A percentile compares a stretch with the other conserved stretches of the same genome.
Conservation (phyloP, 2,329 filamentous ascomycete genomes). For the Pochonia chlamydosporia region DNA sequence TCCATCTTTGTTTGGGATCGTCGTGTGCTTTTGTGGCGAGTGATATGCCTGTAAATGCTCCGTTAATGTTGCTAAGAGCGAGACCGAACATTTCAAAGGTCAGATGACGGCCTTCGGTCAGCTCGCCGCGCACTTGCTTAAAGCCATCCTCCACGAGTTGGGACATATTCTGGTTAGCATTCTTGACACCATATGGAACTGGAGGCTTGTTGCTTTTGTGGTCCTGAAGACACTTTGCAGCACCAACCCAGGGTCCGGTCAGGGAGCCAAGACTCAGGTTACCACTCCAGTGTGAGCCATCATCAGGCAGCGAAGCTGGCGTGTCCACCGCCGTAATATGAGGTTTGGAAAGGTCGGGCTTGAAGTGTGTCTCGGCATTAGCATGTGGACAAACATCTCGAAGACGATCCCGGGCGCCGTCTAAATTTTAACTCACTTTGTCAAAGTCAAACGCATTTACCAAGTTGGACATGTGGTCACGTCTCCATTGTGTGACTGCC, state of each 20-base stretch:
- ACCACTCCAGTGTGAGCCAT: constrained; percentile 7
- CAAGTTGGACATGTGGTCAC: constrained; percentile 21
- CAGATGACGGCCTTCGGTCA: constrained; percentile 49
- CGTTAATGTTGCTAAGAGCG: constrained; percentile 30
- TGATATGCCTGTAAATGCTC: constrained; percentile 12
- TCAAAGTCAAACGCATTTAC: constrained; percentile 33
- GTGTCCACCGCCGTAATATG: constrained; percentile 1
- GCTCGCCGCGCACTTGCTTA: constrained; percentile 43
- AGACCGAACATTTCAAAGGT: constrained; percentile 38
- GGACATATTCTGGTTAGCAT: constrained; percentile 79
- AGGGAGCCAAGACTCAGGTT: constrained; percentile 13
- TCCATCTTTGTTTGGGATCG: constrained; percentile 39
- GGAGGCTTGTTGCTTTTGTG: constrained; percentile 7
- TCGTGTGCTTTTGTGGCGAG: constrained; percentile 26
- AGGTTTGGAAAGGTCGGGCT: constrained; percentile 11
- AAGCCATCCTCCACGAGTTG: constrained; percentile 54
- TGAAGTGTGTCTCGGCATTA: background rate
- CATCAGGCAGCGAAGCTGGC: constrained; percentile 6
- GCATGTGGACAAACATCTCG: background rate
- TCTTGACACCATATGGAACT: constrained; percentile 10
- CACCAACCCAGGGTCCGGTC: constrained; percentile 13
- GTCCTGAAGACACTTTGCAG: constrained; percentile 12
- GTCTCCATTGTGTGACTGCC: constrained; percentile 19
- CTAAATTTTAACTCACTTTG: constrained; percentile 18
- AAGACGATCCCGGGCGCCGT: background rate